A percentile compares a stretch with the other conserved stretches of the same genome.
Evolutionary conservation across 2,329 filamentous ascomycete species (phyloP).

Genomic region (Cordyceps cateniannulata): DNA sequence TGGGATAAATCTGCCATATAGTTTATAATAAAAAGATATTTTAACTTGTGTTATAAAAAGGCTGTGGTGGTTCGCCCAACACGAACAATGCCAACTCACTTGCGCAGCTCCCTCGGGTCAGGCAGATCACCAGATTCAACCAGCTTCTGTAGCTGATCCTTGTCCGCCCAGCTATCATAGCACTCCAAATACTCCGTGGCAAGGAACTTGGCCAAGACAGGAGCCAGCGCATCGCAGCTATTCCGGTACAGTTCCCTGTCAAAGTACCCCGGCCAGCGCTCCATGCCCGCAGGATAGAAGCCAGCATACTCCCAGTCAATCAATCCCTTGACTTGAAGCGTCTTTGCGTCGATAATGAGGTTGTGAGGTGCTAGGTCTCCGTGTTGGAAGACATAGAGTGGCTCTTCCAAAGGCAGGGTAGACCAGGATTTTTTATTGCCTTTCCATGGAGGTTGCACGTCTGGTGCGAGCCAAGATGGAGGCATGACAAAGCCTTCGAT

Average conservation of each 20-base stretch:
- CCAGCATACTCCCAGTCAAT: not conserved
- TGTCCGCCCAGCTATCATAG: not conserved
- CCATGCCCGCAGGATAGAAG: not conserved
- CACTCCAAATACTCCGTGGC: not conserved
- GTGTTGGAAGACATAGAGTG: not conserved
- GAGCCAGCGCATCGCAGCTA: too few species aligned
- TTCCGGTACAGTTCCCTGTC: not conserved
- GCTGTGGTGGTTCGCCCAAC: too few species aligned
- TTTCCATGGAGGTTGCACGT: not conserved
- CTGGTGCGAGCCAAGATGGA: not conserved
- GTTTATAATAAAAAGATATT: too few species aligned
- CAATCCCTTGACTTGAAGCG: not conserved
- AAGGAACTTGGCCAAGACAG: not conserved
- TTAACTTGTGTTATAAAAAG: too few species aligned
- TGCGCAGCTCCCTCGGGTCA: too few species aligned
- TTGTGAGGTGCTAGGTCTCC: not conserved
- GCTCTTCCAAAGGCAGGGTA: not conserved
- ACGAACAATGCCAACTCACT: too few species aligned
- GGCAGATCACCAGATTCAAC: not conserved
- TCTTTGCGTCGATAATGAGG: not conserved
- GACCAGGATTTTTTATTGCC: not conserved
- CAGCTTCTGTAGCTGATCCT: not conserved
- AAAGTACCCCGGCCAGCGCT: not conserved
- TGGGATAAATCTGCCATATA: too few species aligned
- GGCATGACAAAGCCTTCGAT: not conserved